These are phyloP conservation scores for Tulasnella sp. DNA, from an alignment of 768 basidiomycete genomes.

Conservation along the genomic window DNA sequence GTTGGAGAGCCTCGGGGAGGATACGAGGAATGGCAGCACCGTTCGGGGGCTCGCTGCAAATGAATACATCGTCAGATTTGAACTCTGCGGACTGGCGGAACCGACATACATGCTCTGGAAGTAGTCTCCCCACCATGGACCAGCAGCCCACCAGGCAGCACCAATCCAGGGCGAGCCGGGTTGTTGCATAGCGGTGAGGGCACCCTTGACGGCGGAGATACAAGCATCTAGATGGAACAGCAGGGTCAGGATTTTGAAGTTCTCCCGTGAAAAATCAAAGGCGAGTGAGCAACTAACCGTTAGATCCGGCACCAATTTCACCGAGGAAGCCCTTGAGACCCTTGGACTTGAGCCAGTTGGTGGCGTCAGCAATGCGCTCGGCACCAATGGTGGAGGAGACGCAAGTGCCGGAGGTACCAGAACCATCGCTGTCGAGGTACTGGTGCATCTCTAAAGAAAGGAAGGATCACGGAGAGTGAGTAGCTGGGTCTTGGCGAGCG, in stretches of 20 bases:
- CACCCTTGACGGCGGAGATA: constrained; percentile 57
- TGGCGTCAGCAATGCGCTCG: constrained; percentile 61
- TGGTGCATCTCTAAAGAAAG: constrained; percentile 64
- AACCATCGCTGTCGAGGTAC: constrained; percentile 69
- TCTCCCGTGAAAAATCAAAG: not conserved
- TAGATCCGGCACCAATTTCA: constrained; percentile 59
- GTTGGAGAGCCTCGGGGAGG: constrained; percentile 59
- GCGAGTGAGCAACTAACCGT: constrained; percentile 34
- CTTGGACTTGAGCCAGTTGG: constrained; percentile 61
- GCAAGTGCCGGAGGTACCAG: constrained; percentile 55
- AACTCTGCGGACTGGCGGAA: not conserved
- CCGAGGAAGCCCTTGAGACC: constrained; percentile 67
- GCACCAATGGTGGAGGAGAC: constrained; percentile 65
- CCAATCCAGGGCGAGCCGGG: constrained; percentile 58
- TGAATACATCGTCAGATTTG: not conserved
- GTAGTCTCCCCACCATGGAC: constrained; percentile 50
- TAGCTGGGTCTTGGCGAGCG: not conserved
- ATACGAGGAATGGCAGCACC: constrained; percentile 58
- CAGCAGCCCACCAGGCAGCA: constrained; percentile 62
- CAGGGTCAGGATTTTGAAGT: not conserved
- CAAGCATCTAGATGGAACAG: constrained; percentile 43
- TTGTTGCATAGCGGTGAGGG: constrained; percentile 62
- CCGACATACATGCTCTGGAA: constrained; percentile 33
- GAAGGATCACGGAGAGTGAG: not conserved
- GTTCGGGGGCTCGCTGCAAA: constrained; percentile 52